Base-by-base conservation (phyloP, 1,284 basidiomycete species). In the Cryptococcus sp. region DNA sequence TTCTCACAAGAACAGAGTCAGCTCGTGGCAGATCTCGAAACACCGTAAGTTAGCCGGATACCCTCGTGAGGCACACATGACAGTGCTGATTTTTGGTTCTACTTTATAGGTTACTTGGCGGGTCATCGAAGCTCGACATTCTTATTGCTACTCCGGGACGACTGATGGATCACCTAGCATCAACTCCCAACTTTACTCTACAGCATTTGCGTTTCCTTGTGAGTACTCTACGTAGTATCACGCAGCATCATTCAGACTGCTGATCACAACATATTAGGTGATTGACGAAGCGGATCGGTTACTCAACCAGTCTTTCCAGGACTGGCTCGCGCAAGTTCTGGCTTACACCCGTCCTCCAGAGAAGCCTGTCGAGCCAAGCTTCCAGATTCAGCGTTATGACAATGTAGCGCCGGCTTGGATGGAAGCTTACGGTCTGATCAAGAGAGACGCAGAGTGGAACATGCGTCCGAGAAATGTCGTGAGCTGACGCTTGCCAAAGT, bases 251-350 rank as follows among this genome's bases (percentile, higher is more conserved):
- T 17, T 46, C n/a, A 11, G 26, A 20, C 44, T 40, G 6, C 17
- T 20, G 6, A 29, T 37, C 2, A 45, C 40, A 19, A 34, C 15
- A 17, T 38, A 3, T 43, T 61, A 93, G 91, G 87, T 99, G 19
- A 92, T 99, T 56, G 96, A 99, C 74, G 96, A 99, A 80, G 96
- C 96, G 0, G 96, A 99, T 74, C 85, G 94, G 22, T 83, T 99
- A 3, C 83, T 99, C 5, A 89, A 89, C 7, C 93, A 98, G 74
- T 93, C 91, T 1, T 98, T 97, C 79, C 93, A 98, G 77, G 89
- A 93, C 70, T 99, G 95, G 95, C 80, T 96, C 2, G 83, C 84
- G 13, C 87, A 87, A 68, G 88, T 96, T 3, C 80, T 94, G 7
- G 79, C 83, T 1, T 89, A 89, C 10, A 87, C 86, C 5, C 83